phyloP scores from a whole-genome alignment of 768 basidiomycete genomes.

The Trametes cingulata region DNA sequence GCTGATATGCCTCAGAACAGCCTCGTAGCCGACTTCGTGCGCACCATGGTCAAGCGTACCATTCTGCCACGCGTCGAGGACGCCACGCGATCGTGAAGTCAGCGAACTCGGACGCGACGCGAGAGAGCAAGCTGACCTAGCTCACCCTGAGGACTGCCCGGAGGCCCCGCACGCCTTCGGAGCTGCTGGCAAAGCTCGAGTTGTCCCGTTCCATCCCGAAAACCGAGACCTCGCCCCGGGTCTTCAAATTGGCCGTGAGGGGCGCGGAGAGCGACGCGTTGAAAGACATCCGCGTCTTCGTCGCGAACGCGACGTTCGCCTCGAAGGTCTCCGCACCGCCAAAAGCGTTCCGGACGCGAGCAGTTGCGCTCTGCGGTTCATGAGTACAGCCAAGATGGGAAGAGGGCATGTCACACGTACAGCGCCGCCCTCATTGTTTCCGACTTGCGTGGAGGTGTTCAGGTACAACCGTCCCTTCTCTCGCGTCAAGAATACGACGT shows the following conservation, averaged over 20 bases:
- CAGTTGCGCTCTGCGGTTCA: conserved; percentile 64
- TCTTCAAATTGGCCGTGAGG: conserved; percentile 52
- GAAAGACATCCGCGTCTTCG: conserved; percentile 83
- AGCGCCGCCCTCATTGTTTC: conserved; percentile 92
- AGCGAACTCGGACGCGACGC: conserved; percentile 11
- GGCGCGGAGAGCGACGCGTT: conserved; percentile 68
- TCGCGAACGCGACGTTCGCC: conserved; percentile 80
- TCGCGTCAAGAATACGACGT: conserved; percentile 74
- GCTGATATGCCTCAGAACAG: conserved; percentile 73
- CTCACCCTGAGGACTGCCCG: conserved; percentile 77
- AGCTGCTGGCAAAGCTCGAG: conserved; percentile 71
- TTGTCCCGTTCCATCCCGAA: conserved; percentile 83
- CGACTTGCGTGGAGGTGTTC: conserved; percentile 86
- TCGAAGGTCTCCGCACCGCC: conserved; percentile 90
- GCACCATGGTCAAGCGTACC: conserved; percentile 36
- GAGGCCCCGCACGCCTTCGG: conserved; percentile 62
- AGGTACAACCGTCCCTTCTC: conserved; percentile 78
- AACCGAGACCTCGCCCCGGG: conserved; percentile 67
- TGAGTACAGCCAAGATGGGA: neutral
- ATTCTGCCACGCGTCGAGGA: conserved; percentile 20
- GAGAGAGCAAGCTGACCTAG: conserved; percentile 45
- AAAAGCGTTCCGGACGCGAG: conserved; percentile 82
- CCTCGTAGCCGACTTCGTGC: conserved; percentile 87
- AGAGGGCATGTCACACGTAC: conserved; percentile 49
- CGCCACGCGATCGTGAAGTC: conserved; percentile 23